A percentile compares a stretch with the other conserved stretches of the same genome.
These are phyloP conservation scores for Amanita phalloides DNA, from an alignment of 768 basidiomycete genomes.

Conservation along the genomic window DNA sequence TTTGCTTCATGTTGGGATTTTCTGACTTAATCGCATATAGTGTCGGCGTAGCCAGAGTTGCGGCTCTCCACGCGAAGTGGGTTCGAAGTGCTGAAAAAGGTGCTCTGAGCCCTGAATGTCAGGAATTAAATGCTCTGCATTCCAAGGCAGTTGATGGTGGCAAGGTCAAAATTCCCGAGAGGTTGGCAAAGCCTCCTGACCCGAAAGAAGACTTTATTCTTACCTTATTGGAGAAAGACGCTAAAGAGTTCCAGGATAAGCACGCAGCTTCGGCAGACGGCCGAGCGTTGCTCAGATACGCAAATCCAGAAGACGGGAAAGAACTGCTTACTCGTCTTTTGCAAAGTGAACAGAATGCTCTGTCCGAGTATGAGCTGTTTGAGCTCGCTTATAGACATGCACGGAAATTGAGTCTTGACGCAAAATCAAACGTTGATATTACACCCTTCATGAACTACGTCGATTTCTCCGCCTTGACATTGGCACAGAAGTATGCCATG, in stretches of 20 bases:
- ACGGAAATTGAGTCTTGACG: conserved; percentile 31
- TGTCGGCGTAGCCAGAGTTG: conserved; percentile 44
- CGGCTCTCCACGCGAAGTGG: conserved; percentile 52
- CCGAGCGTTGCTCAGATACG: conserved; percentile 12
- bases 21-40: conserved; percentile 18
- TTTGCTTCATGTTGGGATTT: not conserved
- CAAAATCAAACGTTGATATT: conserved; percentile 34
- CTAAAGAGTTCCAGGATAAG: conserved; percentile 30
- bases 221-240: conserved; percentile 37
- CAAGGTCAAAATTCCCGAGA: conserved; percentile 45
- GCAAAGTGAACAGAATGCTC: conserved; percentile 36
- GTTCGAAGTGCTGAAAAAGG: conserved; percentile 39
- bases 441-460: conserved; percentile 37
- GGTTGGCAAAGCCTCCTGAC: conserved; percentile 39
- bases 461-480: conserved; percentile 44
- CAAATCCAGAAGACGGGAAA: conserved; percentile 26
- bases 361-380: conserved; percentile 51
- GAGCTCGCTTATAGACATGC: conserved; percentile 37
- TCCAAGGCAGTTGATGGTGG: conserved; percentile 64
- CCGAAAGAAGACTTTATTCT: conserved; percentile 37
- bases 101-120: conserved; percentile 53
- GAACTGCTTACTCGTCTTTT: conserved; percentile 35
- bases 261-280: conserved; percentile 24
- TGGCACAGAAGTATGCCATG: conserved; percentile 43
- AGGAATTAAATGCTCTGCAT: conserved; percentile 61